Percentiles rank a stretch among this genome's conserved stretches.
phyloP scores from a whole-genome alignment of 495 filamentous ascomycete genomes.

The Poronia punctata region DNA sequence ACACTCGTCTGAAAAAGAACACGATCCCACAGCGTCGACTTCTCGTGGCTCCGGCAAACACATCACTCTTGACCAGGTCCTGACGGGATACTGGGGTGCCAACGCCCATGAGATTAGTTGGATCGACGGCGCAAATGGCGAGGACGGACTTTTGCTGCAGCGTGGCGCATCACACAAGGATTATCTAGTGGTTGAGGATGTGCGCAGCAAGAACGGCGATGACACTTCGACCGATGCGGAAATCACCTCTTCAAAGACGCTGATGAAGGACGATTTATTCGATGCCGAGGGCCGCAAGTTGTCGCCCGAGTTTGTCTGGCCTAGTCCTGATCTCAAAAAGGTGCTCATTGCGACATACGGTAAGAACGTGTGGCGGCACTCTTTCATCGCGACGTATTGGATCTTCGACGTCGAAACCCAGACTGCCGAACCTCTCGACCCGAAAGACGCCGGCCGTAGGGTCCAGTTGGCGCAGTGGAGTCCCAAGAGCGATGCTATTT shows the following conservation, averaged over 20 bases:
- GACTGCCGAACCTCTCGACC: conserved; percentile 69
- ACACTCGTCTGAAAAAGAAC: conserved; percentile 50
- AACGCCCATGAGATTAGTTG: conserved; percentile 69
- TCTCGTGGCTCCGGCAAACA: conserved; percentile 64
- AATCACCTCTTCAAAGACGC: conserved; percentile 38
- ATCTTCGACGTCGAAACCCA: conserved; percentile 87
- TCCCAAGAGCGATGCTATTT: conserved; percentile 74
- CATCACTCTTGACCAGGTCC: conserved; percentile 74
- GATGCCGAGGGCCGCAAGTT: conserved; percentile 47
- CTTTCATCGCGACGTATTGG: conserved; percentile 79
- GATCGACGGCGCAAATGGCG: conserved; percentile 77
- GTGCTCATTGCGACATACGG: conserved; percentile 70
- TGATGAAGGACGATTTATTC: conserved; percentile 68
- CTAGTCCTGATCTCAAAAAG: conserved; percentile 75
- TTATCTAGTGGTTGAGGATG: conserved; percentile 82
- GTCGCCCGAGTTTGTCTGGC: conserved; percentile 53
- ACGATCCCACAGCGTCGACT: conserved; percentile 61
- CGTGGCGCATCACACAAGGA: conserved; percentile 49
- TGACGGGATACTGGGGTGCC: conserved; percentile 64
- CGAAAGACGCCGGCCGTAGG: conserved; percentile 53
- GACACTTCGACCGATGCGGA: conserved; percentile 22
- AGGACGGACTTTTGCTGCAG: conserved; percentile 81
- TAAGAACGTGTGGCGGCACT: conserved; percentile 80
- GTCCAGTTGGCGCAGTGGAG: conserved; percentile 89
- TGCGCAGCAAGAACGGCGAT: conserved; percentile 45